phyloP scores from a whole-genome alignment of 345 rosid species.

The Sapria himalayana region DNA sequence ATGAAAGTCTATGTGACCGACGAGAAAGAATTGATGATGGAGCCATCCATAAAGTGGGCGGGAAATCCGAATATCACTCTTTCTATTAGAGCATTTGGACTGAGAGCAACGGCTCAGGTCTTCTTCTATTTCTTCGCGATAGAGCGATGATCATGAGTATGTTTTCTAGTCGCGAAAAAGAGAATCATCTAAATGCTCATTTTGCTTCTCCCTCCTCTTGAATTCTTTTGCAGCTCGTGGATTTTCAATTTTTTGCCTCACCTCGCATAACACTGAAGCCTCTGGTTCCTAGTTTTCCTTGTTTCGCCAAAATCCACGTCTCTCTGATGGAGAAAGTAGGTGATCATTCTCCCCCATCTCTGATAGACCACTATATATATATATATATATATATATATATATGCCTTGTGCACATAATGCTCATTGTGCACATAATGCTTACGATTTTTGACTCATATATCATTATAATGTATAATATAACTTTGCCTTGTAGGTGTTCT shows the following conservation, averaged over 20 bases:
- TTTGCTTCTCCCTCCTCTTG: not conserved
- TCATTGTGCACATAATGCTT: too few species aligned
- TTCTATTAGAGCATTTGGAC: conserved; percentile 73
- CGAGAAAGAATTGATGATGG: conserved; percentile 95
- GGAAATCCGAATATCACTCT: conserved; percentile 66
- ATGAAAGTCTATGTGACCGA: conserved; percentile 90
- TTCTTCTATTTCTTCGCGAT: too few species aligned
- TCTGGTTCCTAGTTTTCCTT: conserved; percentile 81
- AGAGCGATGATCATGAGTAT: too few species aligned
- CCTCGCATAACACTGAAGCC: conserved; percentile 96
- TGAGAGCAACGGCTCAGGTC: conserved; percentile 91
- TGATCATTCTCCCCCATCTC: too few species aligned
- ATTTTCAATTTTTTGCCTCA: conserved; percentile 72
- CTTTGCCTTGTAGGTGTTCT: too few species aligned
- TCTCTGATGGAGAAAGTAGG: conserved; percentile 94
- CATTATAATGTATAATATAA: too few species aligned
- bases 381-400: too few species aligned
- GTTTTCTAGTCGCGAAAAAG: too few species aligned
- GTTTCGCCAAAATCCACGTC: conserved; percentile 68
- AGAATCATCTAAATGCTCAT: not conserved
- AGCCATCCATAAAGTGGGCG: conserved; percentile 81
- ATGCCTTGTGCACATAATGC: too few species aligned
- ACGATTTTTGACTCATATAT: too few species aligned
- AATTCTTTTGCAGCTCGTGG: conserved; percentile 39
- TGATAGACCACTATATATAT: too few species aligned